Evolutionary conservation across 208 protist genomes (phyloP).

Genomic region (Trichomonas gallinae): DNA sequence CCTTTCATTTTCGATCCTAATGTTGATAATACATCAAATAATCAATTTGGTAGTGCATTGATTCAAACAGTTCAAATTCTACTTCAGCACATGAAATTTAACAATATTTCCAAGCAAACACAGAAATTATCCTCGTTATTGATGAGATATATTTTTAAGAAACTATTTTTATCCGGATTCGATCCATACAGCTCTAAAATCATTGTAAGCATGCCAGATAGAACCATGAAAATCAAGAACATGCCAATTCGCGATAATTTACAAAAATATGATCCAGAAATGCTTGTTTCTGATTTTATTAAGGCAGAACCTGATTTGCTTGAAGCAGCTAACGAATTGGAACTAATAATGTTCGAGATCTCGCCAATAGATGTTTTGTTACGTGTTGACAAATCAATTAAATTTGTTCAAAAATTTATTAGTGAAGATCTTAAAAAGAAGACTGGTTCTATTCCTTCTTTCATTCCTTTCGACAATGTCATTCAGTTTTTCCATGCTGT

Average conservation of each 20-base stretch:
- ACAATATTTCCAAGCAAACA: background rate
- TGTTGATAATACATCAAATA: background rate
- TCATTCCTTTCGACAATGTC: background rate
- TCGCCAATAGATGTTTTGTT: background rate
- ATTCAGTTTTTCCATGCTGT: background rate
- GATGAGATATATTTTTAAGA: background rate
- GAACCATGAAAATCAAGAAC: background rate
- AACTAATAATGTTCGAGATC: background rate
- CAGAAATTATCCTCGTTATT: background rate
- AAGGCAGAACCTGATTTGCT: background rate
- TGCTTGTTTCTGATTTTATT: background rate
- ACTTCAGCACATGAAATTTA: background rate
- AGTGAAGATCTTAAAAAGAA: background rate
- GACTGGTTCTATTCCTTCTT: background rate
- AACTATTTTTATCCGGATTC: background rate
- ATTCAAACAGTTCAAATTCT: background rate
- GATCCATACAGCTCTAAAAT: background rate
- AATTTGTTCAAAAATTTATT: background rate
- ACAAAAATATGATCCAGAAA: background rate
- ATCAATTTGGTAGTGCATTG: background rate
- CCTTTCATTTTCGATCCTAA: background rate
- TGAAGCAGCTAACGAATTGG: background rate
- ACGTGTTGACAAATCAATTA: background rate
- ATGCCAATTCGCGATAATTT: background rate
- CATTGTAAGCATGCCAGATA: background rate